Conservation (phyloP, 1,139 yeast genomes). For the Suhomyces taliae region DNA sequence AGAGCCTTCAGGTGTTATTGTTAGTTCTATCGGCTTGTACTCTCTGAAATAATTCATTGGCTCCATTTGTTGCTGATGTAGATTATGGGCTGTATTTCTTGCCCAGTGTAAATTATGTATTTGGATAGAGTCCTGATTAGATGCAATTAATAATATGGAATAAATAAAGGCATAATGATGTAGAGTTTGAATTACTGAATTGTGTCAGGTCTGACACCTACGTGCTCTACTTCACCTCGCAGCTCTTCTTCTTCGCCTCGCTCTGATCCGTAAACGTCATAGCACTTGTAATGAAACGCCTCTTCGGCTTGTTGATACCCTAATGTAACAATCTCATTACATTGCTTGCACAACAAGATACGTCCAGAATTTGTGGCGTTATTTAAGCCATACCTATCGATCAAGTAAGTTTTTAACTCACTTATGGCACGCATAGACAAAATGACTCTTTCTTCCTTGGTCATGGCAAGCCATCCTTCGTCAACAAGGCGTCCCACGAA, state of each 20-base stretch:
- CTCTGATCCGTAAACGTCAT: conserved; percentile 28
- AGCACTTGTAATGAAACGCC: conserved; percentile 53
- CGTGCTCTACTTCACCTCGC: background rate
- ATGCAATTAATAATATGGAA: background rate
- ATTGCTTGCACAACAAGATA: conserved; percentile 49
- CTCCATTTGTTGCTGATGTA: no score
- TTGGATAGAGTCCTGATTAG: no score
- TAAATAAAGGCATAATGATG: no score
- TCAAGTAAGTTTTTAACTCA: conserved; percentile 48
- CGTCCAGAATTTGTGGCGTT: conserved; percentile 36
- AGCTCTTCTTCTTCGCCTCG: conserved; percentile 1
- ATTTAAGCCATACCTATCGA: conserved; percentile 43
- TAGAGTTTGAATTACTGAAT: background rate
- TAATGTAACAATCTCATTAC: conserved; percentile 56
- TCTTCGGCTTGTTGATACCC: conserved; percentile 48
- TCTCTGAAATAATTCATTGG: no score
- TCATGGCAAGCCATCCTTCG: conserved; percentile 53
- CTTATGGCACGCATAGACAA: conserved; percentile 44
- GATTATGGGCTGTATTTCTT: no score
- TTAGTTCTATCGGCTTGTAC: no score
- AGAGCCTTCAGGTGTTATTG: no score
- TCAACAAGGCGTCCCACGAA: conserved; percentile 44
- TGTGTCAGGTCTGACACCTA: conserved; percentile 3
- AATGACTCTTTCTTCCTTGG: conserved; percentile 29
- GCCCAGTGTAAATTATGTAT: no score